These are phyloP conservation scores for Fusarium albidum DNA, from an alignment of 2,329 filamentous ascomycete species.

Conservation along the genomic window DNA sequence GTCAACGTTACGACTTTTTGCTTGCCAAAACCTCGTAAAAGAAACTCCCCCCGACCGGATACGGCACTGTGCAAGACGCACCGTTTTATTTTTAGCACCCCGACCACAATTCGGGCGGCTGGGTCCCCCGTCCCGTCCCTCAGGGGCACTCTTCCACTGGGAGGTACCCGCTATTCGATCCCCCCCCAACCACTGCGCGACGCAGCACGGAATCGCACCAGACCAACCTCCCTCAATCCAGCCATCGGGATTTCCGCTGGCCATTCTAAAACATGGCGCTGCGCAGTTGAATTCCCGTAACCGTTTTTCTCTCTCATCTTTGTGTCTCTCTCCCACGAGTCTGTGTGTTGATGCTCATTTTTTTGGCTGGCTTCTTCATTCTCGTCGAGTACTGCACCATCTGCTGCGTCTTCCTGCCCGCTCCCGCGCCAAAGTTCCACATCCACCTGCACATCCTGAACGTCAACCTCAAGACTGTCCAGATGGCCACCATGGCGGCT, in stretches of 20 bases:
- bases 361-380: background rate
- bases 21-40: constrained; percentile 8
- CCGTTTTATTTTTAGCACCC: constrained; percentile 7
- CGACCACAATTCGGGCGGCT: constrained; percentile 3
- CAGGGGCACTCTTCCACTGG: no score
- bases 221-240: constrained; percentile 33
- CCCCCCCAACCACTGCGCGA: background rate
- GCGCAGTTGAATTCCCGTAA: constrained; percentile 6
- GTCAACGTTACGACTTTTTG: constrained; percentile 2
- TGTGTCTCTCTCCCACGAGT: background rate
- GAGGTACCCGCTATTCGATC: no score
- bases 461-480: background rate
- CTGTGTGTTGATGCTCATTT: background rate
- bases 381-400: constrained; percentile 1
- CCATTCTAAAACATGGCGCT: constrained; percentile 23
- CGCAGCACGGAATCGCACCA: constrained; percentile 1
- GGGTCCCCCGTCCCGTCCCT: background rate
- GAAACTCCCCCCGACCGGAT: background rate
- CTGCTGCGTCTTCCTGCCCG: no score
- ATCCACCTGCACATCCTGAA: no score
- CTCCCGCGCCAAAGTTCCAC: no score
- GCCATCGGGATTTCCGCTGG: constrained; percentile 22
- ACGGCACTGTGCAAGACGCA: constrained; percentile 11
- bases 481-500: constrained; percentile 30
- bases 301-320: constrained; percentile 15